phyloP scores from a whole-genome alignment of 768 basidiomycete genomes.

The Rhizopogon vinicolor region DNA sequence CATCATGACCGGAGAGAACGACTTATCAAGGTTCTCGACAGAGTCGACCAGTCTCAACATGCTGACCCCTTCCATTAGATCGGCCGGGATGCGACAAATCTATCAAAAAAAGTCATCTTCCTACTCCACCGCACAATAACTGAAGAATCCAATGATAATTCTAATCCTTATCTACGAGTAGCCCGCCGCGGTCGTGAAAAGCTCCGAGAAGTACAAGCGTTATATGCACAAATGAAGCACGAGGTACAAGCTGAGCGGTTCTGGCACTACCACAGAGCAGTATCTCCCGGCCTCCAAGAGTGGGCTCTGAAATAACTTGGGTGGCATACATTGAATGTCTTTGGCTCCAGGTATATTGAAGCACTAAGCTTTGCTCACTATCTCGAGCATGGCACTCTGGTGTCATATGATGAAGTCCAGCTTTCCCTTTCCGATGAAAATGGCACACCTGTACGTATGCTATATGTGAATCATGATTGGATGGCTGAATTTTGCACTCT shows the following conservation, averaged over 20 bases:
- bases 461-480: conserved; percentile 1
- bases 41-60: conserved; percentile 1
- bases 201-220: conserved; percentile 56
- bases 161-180: conserved; percentile 36
- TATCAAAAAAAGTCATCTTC: conserved; percentile 93
- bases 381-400: conserved; percentile 62
- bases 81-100: conserved; percentile 83
- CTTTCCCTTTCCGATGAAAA: conserved; percentile 53
- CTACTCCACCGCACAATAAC: conserved; percentile 74
- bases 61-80: conserved; percentile 36
- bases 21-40: conserved; percentile 69
- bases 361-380: conserved; percentile 87
- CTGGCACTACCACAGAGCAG: conserved; percentile 72
- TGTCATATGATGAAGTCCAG: conserved; percentile 68
- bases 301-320: conserved; percentile 9
- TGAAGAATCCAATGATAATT: conserved; percentile 29
- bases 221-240: conserved; percentile 57
- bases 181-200: conserved; percentile 52
- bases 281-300: conserved; percentile 86
- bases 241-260: conserved; percentile 67
- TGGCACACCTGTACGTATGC: conserved; percentile 56
- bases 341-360: conserved; percentile 66
- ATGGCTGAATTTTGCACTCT: background rate
- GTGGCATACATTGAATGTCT: conserved; percentile 12
- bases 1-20: conserved; percentile 86